Evolutionary conservation across 2,329 filamentous ascomycete genomes (phyloP).

Genomic region (Cyphellophora europaea): DNA sequence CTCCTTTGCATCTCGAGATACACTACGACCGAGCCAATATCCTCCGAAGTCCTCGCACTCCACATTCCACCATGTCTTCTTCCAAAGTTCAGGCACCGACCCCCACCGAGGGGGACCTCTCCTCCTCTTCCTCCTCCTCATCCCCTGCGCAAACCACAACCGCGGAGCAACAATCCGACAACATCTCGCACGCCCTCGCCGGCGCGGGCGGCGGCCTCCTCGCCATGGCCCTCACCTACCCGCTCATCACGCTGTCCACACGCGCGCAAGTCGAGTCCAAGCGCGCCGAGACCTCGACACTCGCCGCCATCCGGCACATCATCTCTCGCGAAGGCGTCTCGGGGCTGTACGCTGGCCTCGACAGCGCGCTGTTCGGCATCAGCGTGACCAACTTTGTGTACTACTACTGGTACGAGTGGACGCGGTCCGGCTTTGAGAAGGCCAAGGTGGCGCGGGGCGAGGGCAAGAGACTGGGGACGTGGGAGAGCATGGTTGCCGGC

Average conservation of each 20-base stretch:
- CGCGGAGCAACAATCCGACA: slow-evolving; percentile 78
- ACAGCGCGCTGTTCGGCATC: slow-evolving; percentile 93
- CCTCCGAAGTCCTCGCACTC: too few species aligned
- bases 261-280: slow-evolving; percentile 96
- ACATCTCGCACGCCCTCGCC: slow-evolving; percentile 89
- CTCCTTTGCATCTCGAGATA: too few species aligned
- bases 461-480: slow-evolving; percentile 73
- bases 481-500: slow-evolving; percentile 91
- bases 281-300: slow-evolving; percentile 75
- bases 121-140: slow-evolving; percentile 8
- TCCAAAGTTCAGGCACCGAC: not conserved
- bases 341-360: slow-evolving; percentile 85
- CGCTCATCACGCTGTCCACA: slow-evolving; percentile 93
- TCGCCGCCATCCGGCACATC: slow-evolving; percentile 75
- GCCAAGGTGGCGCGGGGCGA: slow-evolving; percentile 64
- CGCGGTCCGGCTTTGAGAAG: slow-evolving; percentile 69
- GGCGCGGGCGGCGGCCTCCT: slow-evolving; percentile 88
- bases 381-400: slow-evolving; percentile 99
- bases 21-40: too few species aligned
- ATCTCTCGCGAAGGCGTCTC: slow-evolving; percentile 81
- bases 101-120: too few species aligned
- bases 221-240: slow-evolving; percentile 94
- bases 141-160: slow-evolving; percentile 41
- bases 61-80: too few species aligned
- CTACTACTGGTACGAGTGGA: slow-evolving; percentile 99